These are phyloP conservation scores for Chlorella sp. DNA, from an alignment of 139 green algal genomes.

Conservation along the genomic window DNA sequence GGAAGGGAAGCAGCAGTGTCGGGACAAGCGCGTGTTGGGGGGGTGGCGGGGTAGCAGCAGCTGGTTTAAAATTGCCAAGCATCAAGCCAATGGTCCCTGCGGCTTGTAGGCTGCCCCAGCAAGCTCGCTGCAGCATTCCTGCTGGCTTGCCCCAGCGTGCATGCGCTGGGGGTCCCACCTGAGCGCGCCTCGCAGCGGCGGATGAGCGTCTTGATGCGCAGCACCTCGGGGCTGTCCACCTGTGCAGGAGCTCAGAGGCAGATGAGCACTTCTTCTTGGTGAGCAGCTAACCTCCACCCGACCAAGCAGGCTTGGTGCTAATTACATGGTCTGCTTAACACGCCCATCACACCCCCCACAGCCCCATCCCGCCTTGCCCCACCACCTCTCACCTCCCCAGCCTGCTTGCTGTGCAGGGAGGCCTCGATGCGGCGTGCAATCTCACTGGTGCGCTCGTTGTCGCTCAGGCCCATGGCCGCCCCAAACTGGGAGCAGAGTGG, in stretches of 20 bases:
- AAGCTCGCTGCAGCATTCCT: neutral
- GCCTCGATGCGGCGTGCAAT: neutral
- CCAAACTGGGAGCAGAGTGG: conserved; percentile 3
- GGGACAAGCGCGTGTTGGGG: neutral
- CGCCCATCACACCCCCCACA: no score
- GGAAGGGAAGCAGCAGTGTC: neutral
- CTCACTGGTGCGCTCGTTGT: neutral
- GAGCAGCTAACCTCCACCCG: no score
- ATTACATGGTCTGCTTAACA: no score
- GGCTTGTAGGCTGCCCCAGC: neutral
- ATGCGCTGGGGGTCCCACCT: neutral
- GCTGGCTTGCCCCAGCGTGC: no score
- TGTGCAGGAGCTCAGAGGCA: neutral
- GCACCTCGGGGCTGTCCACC: conserved; percentile 26
- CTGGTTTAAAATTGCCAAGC: no score
- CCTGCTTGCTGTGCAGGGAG: conserved; percentile 13
- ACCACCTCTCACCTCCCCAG: conserved; percentile 20
- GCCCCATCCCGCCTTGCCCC: no score
- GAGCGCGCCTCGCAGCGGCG: conserved; percentile 23
- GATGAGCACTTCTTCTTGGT: no score
- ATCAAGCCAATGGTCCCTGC: no score
- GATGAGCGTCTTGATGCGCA: conserved; percentile 32
- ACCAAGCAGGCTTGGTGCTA: no score
- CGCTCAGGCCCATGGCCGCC: conserved; percentile 6
- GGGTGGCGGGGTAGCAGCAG: no score